These are phyloP conservation scores for Stachybotrys elegans DNA, from an alignment of 2,329 filamentous ascomycete genomes.

Conservation along the genomic window DNA sequence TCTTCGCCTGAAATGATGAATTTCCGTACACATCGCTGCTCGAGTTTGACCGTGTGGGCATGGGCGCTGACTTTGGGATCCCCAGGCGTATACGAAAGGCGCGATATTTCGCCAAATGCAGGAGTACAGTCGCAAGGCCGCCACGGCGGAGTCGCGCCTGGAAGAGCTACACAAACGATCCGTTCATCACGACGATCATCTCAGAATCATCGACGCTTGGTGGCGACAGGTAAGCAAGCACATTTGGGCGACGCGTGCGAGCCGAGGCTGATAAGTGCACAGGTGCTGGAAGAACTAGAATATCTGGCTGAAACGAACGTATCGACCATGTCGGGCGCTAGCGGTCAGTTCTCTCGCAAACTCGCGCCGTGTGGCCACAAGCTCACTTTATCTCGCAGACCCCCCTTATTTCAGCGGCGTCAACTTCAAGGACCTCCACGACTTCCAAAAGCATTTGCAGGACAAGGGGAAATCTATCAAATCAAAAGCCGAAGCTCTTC, in stretches of 20 bases:
- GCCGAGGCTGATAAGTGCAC: slow-evolving; percentile 1
- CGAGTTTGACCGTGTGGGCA: slow-evolving; percentile 10
- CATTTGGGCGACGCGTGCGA: neutral
- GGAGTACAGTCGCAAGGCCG: slow-evolving; percentile 90
- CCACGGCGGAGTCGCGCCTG: slow-evolving; percentile 73
- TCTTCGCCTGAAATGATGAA: slow-evolving; percentile 10
- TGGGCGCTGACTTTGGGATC: slow-evolving; percentile 17
- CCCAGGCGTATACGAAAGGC: slow-evolving; percentile 61
- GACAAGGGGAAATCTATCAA: slow-evolving; percentile 73
- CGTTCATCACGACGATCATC: slow-evolving; percentile 84
- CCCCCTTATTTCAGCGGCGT: slow-evolving; percentile 53
- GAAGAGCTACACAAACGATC: slow-evolving; percentile 75
- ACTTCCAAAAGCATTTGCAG: slow-evolving; percentile 79
- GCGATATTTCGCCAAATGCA: slow-evolving; percentile 97
- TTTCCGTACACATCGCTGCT: slow-evolving; percentile 14
- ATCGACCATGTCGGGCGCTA: slow-evolving; percentile 13
- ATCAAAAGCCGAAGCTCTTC: slow-evolving; percentile 65
- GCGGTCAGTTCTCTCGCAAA: slow-evolving; percentile 17
- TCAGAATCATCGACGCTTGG: slow-evolving; percentile 88
- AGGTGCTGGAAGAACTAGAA: slow-evolving; percentile 62
- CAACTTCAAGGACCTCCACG: slow-evolving; percentile 57
- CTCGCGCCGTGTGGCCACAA: no score
- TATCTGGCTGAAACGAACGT: slow-evolving; percentile 49
- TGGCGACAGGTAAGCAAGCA: slow-evolving; percentile 72
- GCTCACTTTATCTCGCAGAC: slow-evolving; percentile 37